Percentiles rank a stretch among this genome's conserved stretches.
Conservation (phyloP, 306 rosid genomes). For the Notholithocarpus densiflorus region DNA sequence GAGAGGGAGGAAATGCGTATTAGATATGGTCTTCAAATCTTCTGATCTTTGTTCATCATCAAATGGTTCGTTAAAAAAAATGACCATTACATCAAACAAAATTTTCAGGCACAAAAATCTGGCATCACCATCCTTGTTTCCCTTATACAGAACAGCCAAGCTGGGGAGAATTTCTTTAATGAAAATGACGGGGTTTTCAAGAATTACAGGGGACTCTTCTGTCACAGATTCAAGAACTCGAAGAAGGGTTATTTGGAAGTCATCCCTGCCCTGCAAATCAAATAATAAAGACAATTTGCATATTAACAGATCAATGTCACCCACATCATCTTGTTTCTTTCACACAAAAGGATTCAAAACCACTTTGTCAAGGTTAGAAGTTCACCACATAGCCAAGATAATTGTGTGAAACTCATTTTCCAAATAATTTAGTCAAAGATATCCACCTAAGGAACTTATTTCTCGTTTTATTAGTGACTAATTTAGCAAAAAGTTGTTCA, state of each 20-base stretch:
- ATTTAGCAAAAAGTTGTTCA: background rate
- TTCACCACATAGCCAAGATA: background rate
- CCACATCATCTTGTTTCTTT: background rate
- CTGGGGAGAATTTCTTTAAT: slow-evolving; percentile 82
- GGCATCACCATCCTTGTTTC: slow-evolving; percentile 96
- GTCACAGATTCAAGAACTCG: slow-evolving; percentile 78
- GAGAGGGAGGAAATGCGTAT: slow-evolving; percentile 79
- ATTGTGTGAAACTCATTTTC: background rate
- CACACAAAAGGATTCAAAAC: background rate
- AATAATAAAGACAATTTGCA: slow-evolving; percentile 14
- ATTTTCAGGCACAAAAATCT: slow-evolving; percentile 93
- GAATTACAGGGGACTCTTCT: slow-evolving; percentile 65
- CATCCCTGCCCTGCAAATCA: slow-evolving; percentile 92
- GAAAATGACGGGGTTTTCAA: slow-evolving; percentile 68
- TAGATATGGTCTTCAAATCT: slow-evolving; percentile 69
- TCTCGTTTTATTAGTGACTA: background rate
- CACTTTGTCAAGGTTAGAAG: background rate
- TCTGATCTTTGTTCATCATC: slow-evolving; percentile 62
- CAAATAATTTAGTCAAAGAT: background rate
- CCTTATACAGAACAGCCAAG: slow-evolving; percentile 83
- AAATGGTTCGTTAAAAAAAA: slow-evolving; percentile 67
- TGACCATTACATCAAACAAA: slow-evolving; percentile 77
- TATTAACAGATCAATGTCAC: slow-evolving; percentile 23
- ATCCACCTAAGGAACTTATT: background rate
- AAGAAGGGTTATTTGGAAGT: slow-evolving; percentile 92